Evolutionary conservation across 2,329 filamentous ascomycete species (phyloP).

Genomic region (Cordyceps cateniannulata): DNA sequence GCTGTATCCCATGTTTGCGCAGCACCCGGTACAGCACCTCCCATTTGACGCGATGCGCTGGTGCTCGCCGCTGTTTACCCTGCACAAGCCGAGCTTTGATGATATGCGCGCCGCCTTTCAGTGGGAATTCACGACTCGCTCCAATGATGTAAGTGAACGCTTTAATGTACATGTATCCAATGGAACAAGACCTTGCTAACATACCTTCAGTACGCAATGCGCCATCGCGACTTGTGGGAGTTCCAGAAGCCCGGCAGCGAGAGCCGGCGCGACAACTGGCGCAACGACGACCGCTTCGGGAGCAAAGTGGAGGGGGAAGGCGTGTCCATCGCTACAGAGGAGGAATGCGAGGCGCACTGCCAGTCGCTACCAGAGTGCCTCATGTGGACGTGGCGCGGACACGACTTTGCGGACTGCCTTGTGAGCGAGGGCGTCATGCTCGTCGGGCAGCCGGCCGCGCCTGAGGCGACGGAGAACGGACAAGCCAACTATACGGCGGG

Average conservation of each 20-base stretch:
- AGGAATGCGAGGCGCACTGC: conserved; percentile 5
- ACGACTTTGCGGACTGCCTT: not conserved
- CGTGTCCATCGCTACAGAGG: not conserved
- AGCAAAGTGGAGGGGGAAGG: not conserved
- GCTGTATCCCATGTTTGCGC: conserved; percentile 14
- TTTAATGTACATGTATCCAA: not conserved
- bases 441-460: not conserved
- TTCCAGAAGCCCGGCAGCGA: conserved; percentile 1
- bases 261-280: conserved; percentile 2
- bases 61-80: conserved; percentile 14
- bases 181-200: not conserved
- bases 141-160: not conserved
- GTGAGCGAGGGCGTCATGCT: not conserved
- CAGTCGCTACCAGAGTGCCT: not conserved
- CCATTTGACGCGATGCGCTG: conserved; percentile 13
- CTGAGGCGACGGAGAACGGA: not conserved
- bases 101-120: conserved; percentile 13
- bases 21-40: conserved; percentile 2
- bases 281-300: conserved; percentile 9
- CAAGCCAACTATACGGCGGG: not conserved
- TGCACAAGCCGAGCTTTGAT: conserved; percentile 12
- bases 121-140: conserved; percentile 14
- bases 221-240: conserved; percentile 9
- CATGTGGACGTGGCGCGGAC: conserved; percentile 6
- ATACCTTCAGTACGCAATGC: not conserved